phyloP scores from a whole-genome alignment of 805 yeast genomes.

The Clavispora carvajalis region DNA sequence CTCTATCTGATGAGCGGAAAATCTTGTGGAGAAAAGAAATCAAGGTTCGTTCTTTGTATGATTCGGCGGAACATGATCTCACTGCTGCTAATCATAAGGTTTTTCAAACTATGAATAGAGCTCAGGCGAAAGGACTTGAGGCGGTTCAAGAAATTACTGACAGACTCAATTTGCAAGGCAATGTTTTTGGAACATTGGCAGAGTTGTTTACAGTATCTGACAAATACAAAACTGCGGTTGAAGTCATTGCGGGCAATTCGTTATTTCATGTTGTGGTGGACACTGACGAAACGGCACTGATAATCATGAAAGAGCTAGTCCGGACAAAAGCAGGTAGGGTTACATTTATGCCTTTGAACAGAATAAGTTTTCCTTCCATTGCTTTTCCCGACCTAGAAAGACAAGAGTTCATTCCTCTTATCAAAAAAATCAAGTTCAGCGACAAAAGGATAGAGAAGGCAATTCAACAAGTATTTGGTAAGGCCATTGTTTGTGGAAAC shows the following conservation, averaged over 20 bases:
- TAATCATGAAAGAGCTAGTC: constrained; percentile 69
- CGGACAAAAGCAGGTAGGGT: constrained; percentile 75
- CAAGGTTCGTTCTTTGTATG: constrained; percentile 50
- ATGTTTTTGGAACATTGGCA: constrained; percentile 79
- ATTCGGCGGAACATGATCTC: constrained; percentile 51
- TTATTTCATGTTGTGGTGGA: constrained; percentile 88
- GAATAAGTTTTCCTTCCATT: constrained; percentile 42
- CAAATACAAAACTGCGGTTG: constrained; percentile 80
- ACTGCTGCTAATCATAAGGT: constrained; percentile 54
- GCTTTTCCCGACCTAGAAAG: constrained; percentile 55
- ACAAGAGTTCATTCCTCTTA: constrained; percentile 67
- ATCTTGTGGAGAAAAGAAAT: constrained; percentile 76
- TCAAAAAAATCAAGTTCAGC: constrained; percentile 65
- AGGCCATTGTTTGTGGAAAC: constrained; percentile 69
- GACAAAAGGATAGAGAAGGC: constrained; percentile 53
- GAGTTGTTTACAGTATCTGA: constrained; percentile 78
- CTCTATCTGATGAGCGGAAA: constrained; percentile 62
- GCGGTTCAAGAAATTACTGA: constrained; percentile 62
- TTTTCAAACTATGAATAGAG: constrained; percentile 70
- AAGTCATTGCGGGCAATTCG: constrained; percentile 82
- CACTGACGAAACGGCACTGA: constrained; percentile 74
- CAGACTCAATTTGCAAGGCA: constrained; percentile 48
- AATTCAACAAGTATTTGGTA: constrained; percentile 75
- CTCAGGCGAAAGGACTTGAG: constrained; percentile 62
- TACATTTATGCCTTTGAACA: constrained; percentile 85